Evolutionary conservation across 225 moss, liverwort and hornwort genomes (phyloP).

Genomic region (Marchantia paleacea): DNA sequence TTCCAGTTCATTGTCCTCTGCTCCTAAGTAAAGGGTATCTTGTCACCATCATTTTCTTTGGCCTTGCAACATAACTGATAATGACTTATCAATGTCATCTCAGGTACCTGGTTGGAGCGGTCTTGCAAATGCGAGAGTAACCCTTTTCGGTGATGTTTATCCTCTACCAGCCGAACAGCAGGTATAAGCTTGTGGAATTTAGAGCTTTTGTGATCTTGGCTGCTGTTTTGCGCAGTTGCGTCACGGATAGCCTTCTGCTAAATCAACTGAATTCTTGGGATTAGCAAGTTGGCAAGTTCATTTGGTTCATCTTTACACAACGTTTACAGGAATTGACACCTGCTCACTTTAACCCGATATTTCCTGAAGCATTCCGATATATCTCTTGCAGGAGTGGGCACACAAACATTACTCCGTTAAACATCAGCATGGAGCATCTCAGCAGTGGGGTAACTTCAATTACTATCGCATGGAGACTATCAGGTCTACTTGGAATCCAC

Average conservation of each 20-base stretch:
- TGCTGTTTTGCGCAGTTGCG: too few species aligned
- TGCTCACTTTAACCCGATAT: too few species aligned
- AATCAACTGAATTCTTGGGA: too few species aligned
- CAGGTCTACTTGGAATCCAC: constrained; percentile 30
- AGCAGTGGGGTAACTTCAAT: constrained; percentile 72
- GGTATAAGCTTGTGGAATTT: constrained; percentile 28
- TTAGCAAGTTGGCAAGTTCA: too few species aligned
- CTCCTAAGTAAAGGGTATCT: neutral
- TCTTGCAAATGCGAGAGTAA: constrained; percentile 94
- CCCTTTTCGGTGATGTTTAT: constrained; percentile 91
- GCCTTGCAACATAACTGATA: neutral
- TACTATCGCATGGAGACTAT: constrained; percentile 64
- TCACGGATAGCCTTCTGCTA: too few species aligned
- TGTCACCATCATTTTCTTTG: neutral
- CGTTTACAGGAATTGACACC: too few species aligned
- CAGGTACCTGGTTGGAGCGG: constrained; percentile 99
- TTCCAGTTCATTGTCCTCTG: neutral
- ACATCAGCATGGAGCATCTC: constrained; percentile 62
- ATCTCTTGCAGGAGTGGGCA: constrained; percentile 53
- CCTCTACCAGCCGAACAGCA: constrained; percentile 71
- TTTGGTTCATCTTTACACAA: too few species aligned
- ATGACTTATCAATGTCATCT: neutral
- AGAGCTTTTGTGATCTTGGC: too few species aligned
- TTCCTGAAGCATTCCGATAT: neutral
- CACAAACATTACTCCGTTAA: constrained; percentile 53